A percentile compares a stretch with the other conserved stretches of the same genome.
Conservation (phyloP, 352 stramenopile genomes). For the Elongisporangium prolatum region DNA sequence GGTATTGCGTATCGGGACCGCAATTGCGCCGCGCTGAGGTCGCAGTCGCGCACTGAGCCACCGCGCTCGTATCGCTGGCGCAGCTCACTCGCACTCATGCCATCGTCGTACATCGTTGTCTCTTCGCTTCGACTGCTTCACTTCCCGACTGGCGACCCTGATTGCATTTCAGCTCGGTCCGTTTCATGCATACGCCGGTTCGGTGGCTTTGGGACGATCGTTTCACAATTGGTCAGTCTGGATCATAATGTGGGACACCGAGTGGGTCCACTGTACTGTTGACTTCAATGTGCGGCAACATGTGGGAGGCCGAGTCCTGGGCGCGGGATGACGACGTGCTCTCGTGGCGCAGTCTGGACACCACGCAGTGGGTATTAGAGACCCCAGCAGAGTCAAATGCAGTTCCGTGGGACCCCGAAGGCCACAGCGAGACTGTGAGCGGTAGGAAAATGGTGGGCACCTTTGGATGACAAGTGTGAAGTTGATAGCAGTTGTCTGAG, state of each 20-base stretch:
- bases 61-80: conserved; percentile 70
- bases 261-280: neutral
- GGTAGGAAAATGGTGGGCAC: neutral
- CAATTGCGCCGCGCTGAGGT: conserved; percentile 74
- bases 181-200: neutral
- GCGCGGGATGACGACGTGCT: conserved; percentile 26
- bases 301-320: conserved; percentile 11
- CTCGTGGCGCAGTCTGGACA: conserved; percentile 37
- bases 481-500: neutral
- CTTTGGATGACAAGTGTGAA: neutral
- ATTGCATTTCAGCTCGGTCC: neutral
- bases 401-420: neutral
- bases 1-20: conserved; percentile 77
- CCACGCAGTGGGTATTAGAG: conserved; percentile 7
- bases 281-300: neutral
- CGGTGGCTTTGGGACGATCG: neutral
- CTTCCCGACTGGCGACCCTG: neutral
- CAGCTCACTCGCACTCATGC: conserved; percentile 59
- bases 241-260: neutral
- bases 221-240: neutral
- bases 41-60: conserved; percentile 64
- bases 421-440: conserved; percentile 9
- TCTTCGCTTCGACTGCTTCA: neutral
- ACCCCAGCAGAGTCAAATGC: neutral
- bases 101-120: conserved; percentile 31